A percentile compares a stretch with the other conserved stretches of the same genome.
These are phyloP conservation scores for Zostera marina DNA, from an alignment of 116 monocot genomes.

Conservation along the genomic window DNA sequence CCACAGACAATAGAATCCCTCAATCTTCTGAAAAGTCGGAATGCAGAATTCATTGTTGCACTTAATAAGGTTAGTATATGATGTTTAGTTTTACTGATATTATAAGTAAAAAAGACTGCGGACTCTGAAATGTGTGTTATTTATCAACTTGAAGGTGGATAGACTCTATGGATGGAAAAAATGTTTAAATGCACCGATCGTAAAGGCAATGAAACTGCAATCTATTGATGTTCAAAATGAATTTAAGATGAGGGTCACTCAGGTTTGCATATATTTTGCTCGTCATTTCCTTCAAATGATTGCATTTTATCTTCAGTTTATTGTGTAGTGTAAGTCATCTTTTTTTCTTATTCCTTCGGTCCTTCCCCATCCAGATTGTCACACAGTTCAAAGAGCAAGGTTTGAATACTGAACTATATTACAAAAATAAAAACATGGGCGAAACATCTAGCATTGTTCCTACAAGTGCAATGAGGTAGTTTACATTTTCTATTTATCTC, in stretches of 20 bases:
- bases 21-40: constrained; percentile 59
- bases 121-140: constrained; percentile 3
- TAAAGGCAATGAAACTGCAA: constrained; percentile 67
- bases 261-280: constrained; percentile 22
- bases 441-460: constrained; percentile 93
- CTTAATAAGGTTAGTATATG: constrained; percentile 68
- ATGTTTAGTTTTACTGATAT: background rate
- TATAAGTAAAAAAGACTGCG: too few species aligned
- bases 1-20: constrained; percentile 95
- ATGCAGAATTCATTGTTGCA: constrained; percentile 93
- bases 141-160: constrained; percentile 45
- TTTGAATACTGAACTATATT: constrained; percentile 79
- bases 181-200: constrained; percentile 59
- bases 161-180: constrained; percentile 92
- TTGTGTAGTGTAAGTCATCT: background rate
- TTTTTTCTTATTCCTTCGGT: constrained; percentile 5
- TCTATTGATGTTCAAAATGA: constrained; percentile 80
- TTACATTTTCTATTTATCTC: background rate
- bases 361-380: constrained; percentile 36
- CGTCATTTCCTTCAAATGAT: background rate
- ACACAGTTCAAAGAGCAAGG: constrained; percentile 85
- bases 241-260: constrained; percentile 74
- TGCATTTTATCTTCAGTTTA: background rate
- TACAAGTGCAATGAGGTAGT: constrained; percentile 94
- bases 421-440: constrained; percentile 88